These are phyloP conservation scores for Eucalyptus lansdowneana DNA, from an alignment of 345 rosid genomes.

Conservation along the genomic window DNA sequence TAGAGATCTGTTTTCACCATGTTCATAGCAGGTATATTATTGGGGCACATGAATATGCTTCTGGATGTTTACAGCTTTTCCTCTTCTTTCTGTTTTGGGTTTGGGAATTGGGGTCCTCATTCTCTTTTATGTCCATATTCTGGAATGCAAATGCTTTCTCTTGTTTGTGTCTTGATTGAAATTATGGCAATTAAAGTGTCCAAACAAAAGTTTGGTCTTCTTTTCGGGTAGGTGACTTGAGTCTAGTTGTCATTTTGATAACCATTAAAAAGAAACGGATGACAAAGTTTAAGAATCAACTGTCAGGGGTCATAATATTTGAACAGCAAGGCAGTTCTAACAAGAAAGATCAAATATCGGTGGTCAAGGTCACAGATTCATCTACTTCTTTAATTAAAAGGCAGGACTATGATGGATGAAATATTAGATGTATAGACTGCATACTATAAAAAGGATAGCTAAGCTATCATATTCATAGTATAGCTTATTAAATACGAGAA, in stretches of 20 bases:
- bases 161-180: not conserved
- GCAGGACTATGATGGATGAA: not conserved
- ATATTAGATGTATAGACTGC: not conserved
- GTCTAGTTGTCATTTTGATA: not conserved
- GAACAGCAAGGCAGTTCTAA: not conserved
- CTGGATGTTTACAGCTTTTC: not conserved
- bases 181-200: not conserved
- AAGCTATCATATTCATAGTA: not conserved
- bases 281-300: not conserved
- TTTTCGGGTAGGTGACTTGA: not conserved
- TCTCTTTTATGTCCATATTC: not conserved
- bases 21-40: not conserved
- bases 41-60: not conserved
- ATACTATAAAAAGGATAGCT: not conserved
- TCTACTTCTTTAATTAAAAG: not conserved
- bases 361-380: not conserved
- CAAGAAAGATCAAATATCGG: not conserved
- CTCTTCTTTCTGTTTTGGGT: not conserved
- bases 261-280: not conserved
- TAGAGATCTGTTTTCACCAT: not conserved
- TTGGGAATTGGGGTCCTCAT: not conserved
- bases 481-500: not conserved
- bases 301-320: not conserved
- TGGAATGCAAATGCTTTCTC: not conserved
- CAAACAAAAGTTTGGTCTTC: not conserved